These are phyloP conservation scores for Phytopythium chamaehyphon DNA, from an alignment of 352 stramenopile species.

Conservation along the genomic window DNA sequence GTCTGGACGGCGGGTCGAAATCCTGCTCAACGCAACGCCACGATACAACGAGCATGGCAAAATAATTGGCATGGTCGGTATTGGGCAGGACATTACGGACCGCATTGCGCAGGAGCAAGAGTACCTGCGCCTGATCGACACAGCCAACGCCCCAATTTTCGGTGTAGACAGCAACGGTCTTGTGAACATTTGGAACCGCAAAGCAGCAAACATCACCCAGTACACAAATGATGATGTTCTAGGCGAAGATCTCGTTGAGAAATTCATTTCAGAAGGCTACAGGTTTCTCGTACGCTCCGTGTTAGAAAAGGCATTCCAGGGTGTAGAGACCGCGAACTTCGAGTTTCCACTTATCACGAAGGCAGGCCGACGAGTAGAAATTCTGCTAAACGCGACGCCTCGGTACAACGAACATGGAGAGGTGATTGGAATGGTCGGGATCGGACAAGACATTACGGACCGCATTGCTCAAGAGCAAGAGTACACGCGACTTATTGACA, in stretches of 20 bases:
- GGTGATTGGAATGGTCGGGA: slow-evolving; percentile 39
- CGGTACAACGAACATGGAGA: slow-evolving; percentile 68
- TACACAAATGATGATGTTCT: slow-evolving; percentile 89
- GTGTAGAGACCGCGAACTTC: slow-evolving; percentile 51
- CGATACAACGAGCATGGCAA: slow-evolving; percentile 71
- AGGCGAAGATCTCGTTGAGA: slow-evolving; percentile 66
- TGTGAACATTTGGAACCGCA: slow-evolving; percentile 93
- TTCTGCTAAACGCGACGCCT: slow-evolving; percentile 55
- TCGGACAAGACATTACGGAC: slow-evolving; percentile 39
- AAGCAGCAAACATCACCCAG: slow-evolving; percentile 88
- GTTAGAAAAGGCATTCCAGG: slow-evolving; percentile 32
- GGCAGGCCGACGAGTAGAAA: slow-evolving; percentile 39
- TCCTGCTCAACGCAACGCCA: slow-evolving; percentile 75
- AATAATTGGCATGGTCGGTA: slow-evolving; percentile 77
- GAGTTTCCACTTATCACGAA: slow-evolving; percentile 67
- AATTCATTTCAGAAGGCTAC: slow-evolving; percentile 60
- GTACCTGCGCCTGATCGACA: slow-evolving; percentile 85
- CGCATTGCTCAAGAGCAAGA: slow-evolving; percentile 44
- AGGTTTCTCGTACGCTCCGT: slow-evolving; percentile 19
- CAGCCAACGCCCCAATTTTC: slow-evolving; percentile 88
- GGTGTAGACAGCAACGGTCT: slow-evolving; percentile 74
- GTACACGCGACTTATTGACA: slow-evolving; percentile 30
- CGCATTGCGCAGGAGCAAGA: slow-evolving; percentile 90
- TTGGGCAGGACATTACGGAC: slow-evolving; percentile 83
- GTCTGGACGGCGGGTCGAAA: slow-evolving; percentile 62